Percentiles rank a stretch among this genome's conserved stretches.
These are phyloP conservation scores for Kazachstania sp. DNA, from an alignment of 1,139 yeast species.

Conservation along the genomic window DNA sequence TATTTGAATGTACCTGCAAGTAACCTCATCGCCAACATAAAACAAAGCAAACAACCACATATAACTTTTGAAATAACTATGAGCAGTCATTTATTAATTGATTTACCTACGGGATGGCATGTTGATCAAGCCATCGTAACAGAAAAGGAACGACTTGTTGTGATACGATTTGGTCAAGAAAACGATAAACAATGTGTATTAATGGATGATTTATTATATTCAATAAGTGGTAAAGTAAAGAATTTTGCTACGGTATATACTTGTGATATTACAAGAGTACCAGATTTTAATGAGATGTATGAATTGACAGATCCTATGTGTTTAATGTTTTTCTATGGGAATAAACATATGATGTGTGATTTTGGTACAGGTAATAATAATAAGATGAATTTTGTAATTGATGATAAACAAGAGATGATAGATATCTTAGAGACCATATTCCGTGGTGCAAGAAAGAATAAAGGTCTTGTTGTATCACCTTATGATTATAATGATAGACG, in stretches of 20 bases:
- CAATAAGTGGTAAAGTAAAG: constrained; percentile 72
- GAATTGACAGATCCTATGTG: constrained; percentile 87
- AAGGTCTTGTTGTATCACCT: constrained; percentile 86
- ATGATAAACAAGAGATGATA: constrained; percentile 80
- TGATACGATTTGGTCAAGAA: constrained; percentile 81
- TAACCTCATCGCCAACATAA: too few species aligned
- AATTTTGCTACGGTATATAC: constrained; percentile 84
- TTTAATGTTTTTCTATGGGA: constrained; percentile 85
- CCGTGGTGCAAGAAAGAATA: constrained; percentile 87
- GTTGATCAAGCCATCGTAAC: constrained; percentile 88
- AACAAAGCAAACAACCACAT: background rate
- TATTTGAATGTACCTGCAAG: background rate
- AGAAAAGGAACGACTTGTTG: constrained; percentile 82
- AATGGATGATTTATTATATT: constrained; percentile 79
- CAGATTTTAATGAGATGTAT: constrained; percentile 89
- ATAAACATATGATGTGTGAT: constrained; percentile 97
- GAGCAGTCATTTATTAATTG: constrained; percentile 87
- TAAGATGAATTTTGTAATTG: constrained; percentile 72
- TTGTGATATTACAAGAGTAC: constrained; percentile 82
- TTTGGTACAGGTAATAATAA: constrained; percentile 97
- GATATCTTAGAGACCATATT: constrained; percentile 86
- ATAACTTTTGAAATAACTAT: constrained; percentile 29
- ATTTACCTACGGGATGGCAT: constrained; percentile 84
- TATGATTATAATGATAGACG: constrained; percentile 29
- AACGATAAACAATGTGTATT: constrained; percentile 69